A percentile compares a stretch with the other conserved stretches of the same genome.
Conservation (phyloP, 1,139 yeast species). For the Nakaseomyces kungkrabaensis region DNA sequence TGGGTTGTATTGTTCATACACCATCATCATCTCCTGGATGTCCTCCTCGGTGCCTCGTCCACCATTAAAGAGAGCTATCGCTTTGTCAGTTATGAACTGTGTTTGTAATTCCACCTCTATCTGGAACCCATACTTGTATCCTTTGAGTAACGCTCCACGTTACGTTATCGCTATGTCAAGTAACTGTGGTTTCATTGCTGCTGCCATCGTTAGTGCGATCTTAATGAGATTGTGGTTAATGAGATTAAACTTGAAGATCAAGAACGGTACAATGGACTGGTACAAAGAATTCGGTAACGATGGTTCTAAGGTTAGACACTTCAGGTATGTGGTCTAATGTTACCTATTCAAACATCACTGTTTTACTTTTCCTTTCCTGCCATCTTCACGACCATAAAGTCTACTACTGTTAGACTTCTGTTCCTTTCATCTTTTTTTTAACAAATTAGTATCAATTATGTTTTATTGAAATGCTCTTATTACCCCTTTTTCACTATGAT, state of each 20-base stretch:
- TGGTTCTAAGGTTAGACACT: slow-evolving; percentile 37
- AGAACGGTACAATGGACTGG: slow-evolving; percentile 43
- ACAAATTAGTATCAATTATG: no score
- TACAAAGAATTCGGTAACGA: slow-evolving; percentile 41
- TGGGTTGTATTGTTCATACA: slow-evolving; percentile 46
- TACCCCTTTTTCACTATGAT: no score
- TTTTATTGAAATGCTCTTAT: no score
- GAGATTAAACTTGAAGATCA: slow-evolving; percentile 37
- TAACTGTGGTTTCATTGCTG: slow-evolving; percentile 39
- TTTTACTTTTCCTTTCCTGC: no score
- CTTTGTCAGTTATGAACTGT: slow-evolving; percentile 44
- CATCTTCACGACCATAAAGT: no score
- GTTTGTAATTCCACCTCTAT: slow-evolving; percentile 44
- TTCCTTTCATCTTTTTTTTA: no score
- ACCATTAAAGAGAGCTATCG: slow-evolving; percentile 45
- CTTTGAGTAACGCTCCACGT: slow-evolving; percentile 35
- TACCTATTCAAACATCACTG: no score
- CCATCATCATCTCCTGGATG: slow-evolving; percentile 48
- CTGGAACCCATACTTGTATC: slow-evolving; percentile 45
- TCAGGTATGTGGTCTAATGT: slow-evolving; percentile 32
- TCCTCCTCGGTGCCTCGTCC: slow-evolving; percentile 44
- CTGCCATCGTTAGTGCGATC: slow-evolving; percentile 35
- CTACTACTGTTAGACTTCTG: no score
- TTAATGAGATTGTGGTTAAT: slow-evolving; percentile 35
- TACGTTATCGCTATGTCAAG: slow-evolving; percentile 40